Evolutionary conservation across 2,329 filamentous ascomycete species (phyloP), one percentile per base, ranked within the genome.

Genomic region (Incumbomyces lentus): DNA sequence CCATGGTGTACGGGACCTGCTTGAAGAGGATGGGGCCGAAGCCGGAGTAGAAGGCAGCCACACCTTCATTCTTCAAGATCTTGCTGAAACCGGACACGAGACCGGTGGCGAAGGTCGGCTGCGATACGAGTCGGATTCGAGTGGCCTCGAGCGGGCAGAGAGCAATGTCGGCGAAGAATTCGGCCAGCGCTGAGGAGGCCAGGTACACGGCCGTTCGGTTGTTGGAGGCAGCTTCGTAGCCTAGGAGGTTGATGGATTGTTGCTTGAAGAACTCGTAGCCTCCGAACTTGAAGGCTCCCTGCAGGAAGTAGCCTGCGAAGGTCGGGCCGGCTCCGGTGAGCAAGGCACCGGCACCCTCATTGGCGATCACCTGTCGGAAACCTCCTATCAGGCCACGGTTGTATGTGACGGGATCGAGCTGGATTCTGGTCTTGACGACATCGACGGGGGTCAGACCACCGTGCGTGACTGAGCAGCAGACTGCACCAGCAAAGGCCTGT

Each of bases 381-480:
- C 84, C 84, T 65, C 86, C 85, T 68, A 93, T 75, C 68, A 93
- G 74, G 64, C 87, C 87, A 62, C 75, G 78, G 82, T 93, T 93
- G 78, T 92, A 93, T 69, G 83, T 90, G 60, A 66, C 74, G 58
- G 87, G 86, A 71, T 93, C 87, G 67, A 94, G 85, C 77, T 94
- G 87, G 69, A 93, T 93, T 71, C 86, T 81, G 62, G 87, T 94
- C 82, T 94, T 94, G 78, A 94, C 86, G 72, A 98, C 92, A 85
- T 98, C 92, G 70, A 98, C 88, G 65, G 92, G 92, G 60, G 92
- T 98, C 62, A 96, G 82, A 64, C 78, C 84, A 71, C 90, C 92
- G 80, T 98, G 92, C 66, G 92, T 98, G 73, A 96, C 75, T 61
- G 89, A 92, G 73, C 92, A 98, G 82, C 92, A 95, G 76, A 96